Conservation (phyloP, 2,329 filamentous ascomycete species). For the Microcyclosporella mali region DNA sequence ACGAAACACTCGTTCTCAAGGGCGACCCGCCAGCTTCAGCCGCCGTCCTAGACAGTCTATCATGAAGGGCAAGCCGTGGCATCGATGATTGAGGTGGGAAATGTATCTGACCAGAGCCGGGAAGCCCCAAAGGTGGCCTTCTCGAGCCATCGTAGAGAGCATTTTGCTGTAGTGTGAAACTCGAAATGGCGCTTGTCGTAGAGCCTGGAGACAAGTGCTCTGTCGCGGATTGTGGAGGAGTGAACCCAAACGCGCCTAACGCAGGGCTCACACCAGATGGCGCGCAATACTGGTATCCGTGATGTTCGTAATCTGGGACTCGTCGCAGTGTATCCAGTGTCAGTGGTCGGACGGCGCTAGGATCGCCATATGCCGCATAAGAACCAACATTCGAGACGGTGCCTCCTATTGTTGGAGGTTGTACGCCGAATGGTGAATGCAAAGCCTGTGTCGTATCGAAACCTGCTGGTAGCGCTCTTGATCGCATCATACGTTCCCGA, state of each 20-base stretch:
- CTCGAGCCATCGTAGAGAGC: conserved; percentile 19
- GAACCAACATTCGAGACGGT: conserved; percentile 43
- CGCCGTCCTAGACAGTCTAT: conserved; percentile 36
- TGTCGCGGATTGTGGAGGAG: conserved; percentile 47
- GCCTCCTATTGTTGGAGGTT: conserved; percentile 40
- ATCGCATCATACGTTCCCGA: conserved; percentile 56
- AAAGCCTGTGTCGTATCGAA: conserved; percentile 56
- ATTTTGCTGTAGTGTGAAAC: conserved; percentile 30
- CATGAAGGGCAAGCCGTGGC: conserved; percentile 40
- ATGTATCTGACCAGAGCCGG: conserved; percentile 8
- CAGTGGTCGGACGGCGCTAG: conserved; percentile 60
- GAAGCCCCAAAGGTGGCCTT: conserved; percentile 18
- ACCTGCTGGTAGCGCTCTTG: conserved; percentile 52
- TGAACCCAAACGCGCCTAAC: conserved; percentile 62
- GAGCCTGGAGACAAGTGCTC: conserved; percentile 43
- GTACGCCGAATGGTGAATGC: conserved; percentile 48
- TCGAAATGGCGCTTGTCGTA: conserved; percentile 34
- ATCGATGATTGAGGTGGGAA: conserved; percentile 31
- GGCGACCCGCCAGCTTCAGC: conserved; percentile 41
- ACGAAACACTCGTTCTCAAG: conserved; percentile 43
- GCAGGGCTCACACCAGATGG: conserved; percentile 61
- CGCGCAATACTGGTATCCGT: conserved; percentile 50
- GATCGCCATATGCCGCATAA: conserved; percentile 40
- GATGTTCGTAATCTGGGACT: conserved; percentile 58
- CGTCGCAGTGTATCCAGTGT: conserved; percentile 63